Evolutionary conservation across 2,329 filamentous ascomycete species (phyloP).

Genomic region (Calonectria honghensis): DNA sequence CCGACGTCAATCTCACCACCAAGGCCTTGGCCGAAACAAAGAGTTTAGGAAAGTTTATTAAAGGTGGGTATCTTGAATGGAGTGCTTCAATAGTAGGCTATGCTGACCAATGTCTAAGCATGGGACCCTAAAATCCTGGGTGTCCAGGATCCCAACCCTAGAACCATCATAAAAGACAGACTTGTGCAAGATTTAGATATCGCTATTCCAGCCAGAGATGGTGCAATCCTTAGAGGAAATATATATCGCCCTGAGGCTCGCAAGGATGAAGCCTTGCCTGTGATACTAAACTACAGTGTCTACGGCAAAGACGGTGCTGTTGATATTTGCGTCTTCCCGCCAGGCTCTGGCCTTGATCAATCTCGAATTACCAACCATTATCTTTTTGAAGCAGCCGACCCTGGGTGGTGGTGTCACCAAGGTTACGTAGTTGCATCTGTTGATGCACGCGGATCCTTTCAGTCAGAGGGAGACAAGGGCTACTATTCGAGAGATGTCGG

Average conservation of each 20-base stretch:
- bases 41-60: not conserved
- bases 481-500: constrained; percentile 8
- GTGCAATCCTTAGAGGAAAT: not conserved
- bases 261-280: not conserved
- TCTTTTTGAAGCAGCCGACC: not conserved
- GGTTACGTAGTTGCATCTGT: not conserved
- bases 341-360: not conserved
- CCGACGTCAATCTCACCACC: not conserved
- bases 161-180: not conserved
- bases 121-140: constrained; percentile 12
- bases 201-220: not conserved
- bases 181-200: not conserved
- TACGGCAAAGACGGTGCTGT: constrained; percentile 2
- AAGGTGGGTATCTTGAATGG: not conserved
- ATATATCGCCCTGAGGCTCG: not conserved
- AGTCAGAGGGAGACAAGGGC: constrained; percentile 7
- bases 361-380: constrained; percentile 1
- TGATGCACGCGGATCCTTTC: constrained; percentile 10
- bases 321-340: constrained; percentile 14
- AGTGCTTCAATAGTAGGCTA: not conserved
- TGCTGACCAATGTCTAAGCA: not conserved
- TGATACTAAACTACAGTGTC: constrained; percentile 6
- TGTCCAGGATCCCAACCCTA: not conserved
- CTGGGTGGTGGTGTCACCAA: constrained; percentile 10
- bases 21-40: not conserved